A percentile compares a stretch with the other conserved stretches of the same genome.
Evolutionary conservation across 2,329 filamentous ascomycete genomes (phyloP).

Genomic region (Coccinonectria pachysandricola): DNA sequence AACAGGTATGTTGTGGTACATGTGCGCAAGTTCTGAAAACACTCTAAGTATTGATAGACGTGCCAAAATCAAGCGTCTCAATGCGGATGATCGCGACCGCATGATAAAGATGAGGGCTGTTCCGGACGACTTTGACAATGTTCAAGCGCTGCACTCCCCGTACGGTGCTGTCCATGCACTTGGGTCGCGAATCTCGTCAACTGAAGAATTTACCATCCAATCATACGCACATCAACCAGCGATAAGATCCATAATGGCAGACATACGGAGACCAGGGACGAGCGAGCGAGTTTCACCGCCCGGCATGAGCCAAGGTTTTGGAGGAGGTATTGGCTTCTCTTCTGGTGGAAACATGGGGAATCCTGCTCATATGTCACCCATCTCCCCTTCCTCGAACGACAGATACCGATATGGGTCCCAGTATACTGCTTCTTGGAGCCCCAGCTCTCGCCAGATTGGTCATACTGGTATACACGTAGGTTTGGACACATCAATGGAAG

Average conservation of each 20-base stretch:
- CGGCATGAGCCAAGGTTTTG: constrained; percentile 57
- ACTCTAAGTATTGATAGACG: constrained; percentile 36
- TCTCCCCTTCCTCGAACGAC: constrained; percentile 44
- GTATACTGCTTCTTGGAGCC: constrained; percentile 38
- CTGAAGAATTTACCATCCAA: constrained; percentile 37
- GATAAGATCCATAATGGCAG: constrained; percentile 58
- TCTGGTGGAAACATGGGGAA: constrained; percentile 39
- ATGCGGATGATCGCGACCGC: constrained; percentile 57
- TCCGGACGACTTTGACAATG: constrained; percentile 60
- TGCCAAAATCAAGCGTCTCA: constrained; percentile 62
- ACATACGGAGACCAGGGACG: constrained; percentile 52
- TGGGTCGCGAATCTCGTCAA: constrained; percentile 36
- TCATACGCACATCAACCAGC: constrained; percentile 47
- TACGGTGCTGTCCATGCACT: constrained; percentile 51
- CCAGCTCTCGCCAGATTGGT: constrained; percentile 40
- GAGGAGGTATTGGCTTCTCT: constrained; percentile 54
- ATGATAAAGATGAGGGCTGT: constrained; percentile 65
- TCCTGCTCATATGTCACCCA: constrained; percentile 46
- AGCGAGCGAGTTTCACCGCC: constrained; percentile 59
- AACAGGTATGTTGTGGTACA: constrained; percentile 63
- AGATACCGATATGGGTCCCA: constrained; percentile 43
- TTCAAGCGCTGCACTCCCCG: constrained; percentile 57
- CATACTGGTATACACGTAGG: too few species aligned
- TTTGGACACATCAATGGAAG: constrained; percentile 36
- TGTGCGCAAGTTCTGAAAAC: neutral